phyloP scores from a whole-genome alignment of 306 rosid species.

The Ormosia emarginata region DNA sequence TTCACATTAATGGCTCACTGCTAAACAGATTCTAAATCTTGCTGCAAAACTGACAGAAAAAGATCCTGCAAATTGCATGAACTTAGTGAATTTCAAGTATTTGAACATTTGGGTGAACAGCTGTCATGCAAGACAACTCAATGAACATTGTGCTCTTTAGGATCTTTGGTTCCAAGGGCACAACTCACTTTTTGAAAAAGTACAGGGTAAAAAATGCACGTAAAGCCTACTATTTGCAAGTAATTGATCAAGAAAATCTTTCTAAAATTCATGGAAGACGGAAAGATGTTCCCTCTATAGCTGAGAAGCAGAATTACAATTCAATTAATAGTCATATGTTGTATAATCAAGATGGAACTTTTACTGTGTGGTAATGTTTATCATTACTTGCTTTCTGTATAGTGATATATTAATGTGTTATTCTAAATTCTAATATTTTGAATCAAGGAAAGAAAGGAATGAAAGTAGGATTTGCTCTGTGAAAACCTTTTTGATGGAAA shows the following conservation, averaged over 20 bases:
- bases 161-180: neutral
- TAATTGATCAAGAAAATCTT: neutral
- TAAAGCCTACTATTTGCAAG: neutral
- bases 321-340: neutral
- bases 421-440: neutral
- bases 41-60: constrained; percentile 68
- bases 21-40: constrained; percentile 78
- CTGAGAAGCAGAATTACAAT: neutral
- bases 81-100: constrained; percentile 21
- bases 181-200: neutral
- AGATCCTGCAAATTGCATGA: constrained; percentile 66
- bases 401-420: neutral
- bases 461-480: neutral
- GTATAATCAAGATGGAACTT: neutral
- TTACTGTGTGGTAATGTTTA: neutral
- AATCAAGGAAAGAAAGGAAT: neutral
- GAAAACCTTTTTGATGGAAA: neutral
- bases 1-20: constrained; percentile 53
- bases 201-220: neutral
- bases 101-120: neutral
- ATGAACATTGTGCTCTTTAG: neutral
- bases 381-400: neutral
- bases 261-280: neutral
- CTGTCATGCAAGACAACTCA: constrained; percentile 5
- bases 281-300: neutral